Evolutionary conservation across 768 basidiomycete genomes (phyloP), one percentile per base, ranked within the genome.

Genomic region (Suillus sp.): DNA sequence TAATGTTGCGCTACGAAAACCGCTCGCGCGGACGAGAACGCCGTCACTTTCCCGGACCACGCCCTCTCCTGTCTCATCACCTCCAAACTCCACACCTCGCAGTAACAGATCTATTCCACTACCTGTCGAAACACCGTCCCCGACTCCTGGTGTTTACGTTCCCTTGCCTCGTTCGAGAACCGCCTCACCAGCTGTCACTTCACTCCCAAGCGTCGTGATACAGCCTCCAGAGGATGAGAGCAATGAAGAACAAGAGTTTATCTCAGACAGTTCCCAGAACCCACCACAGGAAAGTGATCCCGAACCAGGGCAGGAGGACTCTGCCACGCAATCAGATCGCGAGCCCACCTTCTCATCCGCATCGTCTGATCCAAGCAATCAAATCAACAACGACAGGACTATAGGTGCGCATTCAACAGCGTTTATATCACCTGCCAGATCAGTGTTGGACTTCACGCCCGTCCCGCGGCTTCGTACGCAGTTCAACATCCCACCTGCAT

Each of bases 311-410:
- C 62, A 62, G 47, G 70, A 69, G 57, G 72, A 77, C 30, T 72
- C 72, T 48, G 67, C 53, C 67, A 75, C 25, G 67, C 72, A 63
- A 9, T 66, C 63, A 37, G 73, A 74, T 27, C 75, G 70, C 40
- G 88, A 90, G 57, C 87, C 89, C 5, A 91, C 90, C 0, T 91
- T 91, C 69, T 90, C 90, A 0, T 90, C 90, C 11, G 87, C 89
- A 38, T 87, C 83, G 16, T 84, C 71, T 22, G 75, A 78, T 4
- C 71, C 71, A 13, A 73, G 67, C 34, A 68, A 69, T 64, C 77
- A 78, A 43, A 66, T 59, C 67, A 72, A 65, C 72, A 64, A 57
- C 69, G 56, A 57, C 38, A 69, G 64, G 66, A 73, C 65, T n/a
- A 62, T 67, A 66, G 70, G 70, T 47, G 73, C 71, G 7, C 73